Base-by-base conservation (phyloP, 768 basidiomycete species). In the Mycena vulgaris region DNA sequence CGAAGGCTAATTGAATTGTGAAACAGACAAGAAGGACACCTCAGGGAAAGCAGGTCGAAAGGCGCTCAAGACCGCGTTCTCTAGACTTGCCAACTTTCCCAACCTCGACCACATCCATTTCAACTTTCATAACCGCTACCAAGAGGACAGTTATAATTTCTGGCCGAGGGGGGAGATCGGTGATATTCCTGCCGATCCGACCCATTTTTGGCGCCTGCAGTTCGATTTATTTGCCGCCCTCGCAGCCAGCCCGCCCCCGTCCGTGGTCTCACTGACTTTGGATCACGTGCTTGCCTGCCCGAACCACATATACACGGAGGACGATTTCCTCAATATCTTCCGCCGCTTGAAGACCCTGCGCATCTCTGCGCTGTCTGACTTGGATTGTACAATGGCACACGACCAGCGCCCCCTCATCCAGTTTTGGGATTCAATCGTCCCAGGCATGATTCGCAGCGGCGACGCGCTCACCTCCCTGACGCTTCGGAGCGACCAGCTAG, bases 361-460 rank as follows among this genome's bases (percentile, higher is more conserved):
- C 6, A 42, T 67, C 9, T 67, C 61, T 1, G 47, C 21, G 1
- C 25, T 71, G 35, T 57, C 60, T 14, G 45, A 53, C 14, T 1
- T 13, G 2, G 45, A 58, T 23, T 13, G 4, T 5, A 49, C 58
- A 31, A 60, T 35, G 13, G 42, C 48, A 6, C 40, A 65, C 45
- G 27, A 6, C 23, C 25, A 61, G 39, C 58, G 52, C 1, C 42
- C 52, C 9, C 21, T 63, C 23, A n/a, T 37, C 14, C 40, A 57
- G 2, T 71, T 68, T 19, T 69, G 71, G 66, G 33, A 35, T 2
- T 11, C 25, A 2, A 65, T 30, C 40, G 35, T 69, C 10, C 8
- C 64, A 10, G 13, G 27, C 37, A 58, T 68, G 25, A 27, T 72
- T 27, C 37, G 40, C 28, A 49, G 49, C 52, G 59, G 57, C 25